Base-by-base conservation (phyloP, 306 rosid species). In the Castanea crenata region DNA sequence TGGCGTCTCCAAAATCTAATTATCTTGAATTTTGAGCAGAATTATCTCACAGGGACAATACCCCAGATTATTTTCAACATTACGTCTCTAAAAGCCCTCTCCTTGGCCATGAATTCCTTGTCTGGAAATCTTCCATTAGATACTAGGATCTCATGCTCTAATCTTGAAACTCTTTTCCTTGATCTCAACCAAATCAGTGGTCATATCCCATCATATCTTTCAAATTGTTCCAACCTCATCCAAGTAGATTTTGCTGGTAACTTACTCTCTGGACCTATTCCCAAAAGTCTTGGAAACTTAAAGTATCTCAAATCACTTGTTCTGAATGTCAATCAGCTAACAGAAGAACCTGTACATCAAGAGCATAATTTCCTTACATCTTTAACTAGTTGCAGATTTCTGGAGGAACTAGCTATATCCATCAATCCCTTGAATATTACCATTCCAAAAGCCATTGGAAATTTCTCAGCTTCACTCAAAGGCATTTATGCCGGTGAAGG, bases 21-120 rank as follows among this genome's bases (percentile, higher is more conserved):
- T 19, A 0, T 2, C 2, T n/a, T 56, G 62, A 0, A 1, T 56
- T 6, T 56, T 0, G 25, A 8, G 1, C 0, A 0, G 13, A 56
- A 56, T n/a, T 4, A 56, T 20, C 8, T 56, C 62, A 56, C 2
- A 4, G 62, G 62, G 25, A 0, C 62, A 1, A 8, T 56, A 56
- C 62, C 62, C 1, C 62, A 56, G n/a, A 56, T 19, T 1, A 19
- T n/a, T 19, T 56, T 56, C 62, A 56, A 56, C 27, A n/a, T n/a
- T 5, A 5, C 62, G 2, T n/a, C 62, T 56, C 23, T 56, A 56
- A 3, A 56, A 56, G 0, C 0, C 2, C 6, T 56, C 25, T 0
- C 1, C 62, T n/a, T 56, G 12, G 4, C 3, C 1, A 2, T 0
- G 0, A 55, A 56, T 56, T n/a, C 0, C 27, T 3, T 56, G 0